These are phyloP conservation scores for Prunus padus DNA, from an alignment of 306 rosid genomes.

Conservation along the genomic window DNA sequence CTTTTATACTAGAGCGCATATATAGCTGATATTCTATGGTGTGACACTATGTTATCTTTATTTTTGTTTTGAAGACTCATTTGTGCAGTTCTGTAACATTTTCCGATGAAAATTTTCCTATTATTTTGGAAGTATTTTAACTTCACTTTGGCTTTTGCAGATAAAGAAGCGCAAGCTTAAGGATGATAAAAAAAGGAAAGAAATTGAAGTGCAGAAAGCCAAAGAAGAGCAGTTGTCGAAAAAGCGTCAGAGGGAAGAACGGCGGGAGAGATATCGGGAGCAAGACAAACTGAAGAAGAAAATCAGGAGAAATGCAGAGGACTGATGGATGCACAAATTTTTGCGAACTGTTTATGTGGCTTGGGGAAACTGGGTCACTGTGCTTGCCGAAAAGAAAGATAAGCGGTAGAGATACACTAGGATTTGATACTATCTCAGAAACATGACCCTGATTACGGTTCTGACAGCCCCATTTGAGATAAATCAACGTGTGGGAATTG, in stretches of 20 bases:
- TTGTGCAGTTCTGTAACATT: neutral
- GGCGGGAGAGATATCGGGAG: constrained; percentile 64
- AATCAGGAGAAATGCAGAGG: constrained; percentile 46
- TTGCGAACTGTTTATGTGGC: neutral
- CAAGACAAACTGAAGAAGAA: constrained; percentile 70
- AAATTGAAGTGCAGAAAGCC: constrained; percentile 51
- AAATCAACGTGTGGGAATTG: neutral
- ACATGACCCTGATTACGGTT: neutral
- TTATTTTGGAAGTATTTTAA: neutral
- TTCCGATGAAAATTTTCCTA: neutral
- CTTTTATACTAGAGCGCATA: neutral
- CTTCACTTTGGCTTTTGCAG: constrained; percentile 38
- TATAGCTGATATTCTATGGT: no score
- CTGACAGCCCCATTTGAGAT: neutral
- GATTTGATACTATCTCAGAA: neutral
- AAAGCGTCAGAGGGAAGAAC: constrained; percentile 88
- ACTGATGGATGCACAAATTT: constrained; percentile 3
- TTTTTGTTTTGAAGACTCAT: neutral
- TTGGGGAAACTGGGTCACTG: neutral
- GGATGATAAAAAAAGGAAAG: constrained; percentile 65
- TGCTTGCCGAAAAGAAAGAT: neutral
- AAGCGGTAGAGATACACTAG: neutral
- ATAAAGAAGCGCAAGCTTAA: constrained; percentile 66
- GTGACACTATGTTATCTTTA: no score
- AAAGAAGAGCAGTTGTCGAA: constrained; percentile 60